phyloP scores from a whole-genome alignment of 2,329 filamentous ascomycete species.

The Cladobotryum protrusum region DNA sequence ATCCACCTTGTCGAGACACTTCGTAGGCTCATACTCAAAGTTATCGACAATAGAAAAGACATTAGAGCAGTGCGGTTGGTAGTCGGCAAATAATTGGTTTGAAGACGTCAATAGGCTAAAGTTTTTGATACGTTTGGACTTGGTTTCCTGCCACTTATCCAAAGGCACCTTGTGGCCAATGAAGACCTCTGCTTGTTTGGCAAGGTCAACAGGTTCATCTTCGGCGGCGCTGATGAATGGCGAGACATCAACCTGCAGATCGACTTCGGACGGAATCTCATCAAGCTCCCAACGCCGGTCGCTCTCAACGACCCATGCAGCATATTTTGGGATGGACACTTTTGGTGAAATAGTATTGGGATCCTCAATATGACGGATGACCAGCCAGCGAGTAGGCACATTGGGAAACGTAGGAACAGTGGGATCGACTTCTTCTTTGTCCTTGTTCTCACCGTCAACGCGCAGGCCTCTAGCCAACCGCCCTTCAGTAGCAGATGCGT shows the following conservation, averaged over 20 bases:
- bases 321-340: no score
- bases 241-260: slow-evolving; percentile 34
- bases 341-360: background rate
- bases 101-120: slow-evolving; percentile 7
- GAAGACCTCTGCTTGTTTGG: slow-evolving; percentile 36
- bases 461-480: background rate
- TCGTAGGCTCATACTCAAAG: slow-evolving; percentile 24
- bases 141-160: background rate
- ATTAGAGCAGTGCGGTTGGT: slow-evolving; percentile 33
- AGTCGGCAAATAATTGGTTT: slow-evolving; percentile 38
- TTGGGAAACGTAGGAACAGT: slow-evolving; percentile 11
- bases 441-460: no score
- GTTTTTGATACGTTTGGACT: slow-evolving; percentile 1
- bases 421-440: background rate
- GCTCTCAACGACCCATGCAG: slow-evolving; percentile 35
- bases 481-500: background rate
- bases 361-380: slow-evolving; percentile 24
- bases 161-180: slow-evolving; percentile 27
- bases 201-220: slow-evolving; percentile 16
- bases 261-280: slow-evolving; percentile 20
- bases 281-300: slow-evolving; percentile 28
- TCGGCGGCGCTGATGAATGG: slow-evolving; percentile 27
- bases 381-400: slow-evolving; percentile 31
- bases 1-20: slow-evolving; percentile 20
- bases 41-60: slow-evolving; percentile 37